phyloP scores from a whole-genome alignment of 228 moss, liverwort and hornwort species.

The Sphagnum fallax region DNA sequence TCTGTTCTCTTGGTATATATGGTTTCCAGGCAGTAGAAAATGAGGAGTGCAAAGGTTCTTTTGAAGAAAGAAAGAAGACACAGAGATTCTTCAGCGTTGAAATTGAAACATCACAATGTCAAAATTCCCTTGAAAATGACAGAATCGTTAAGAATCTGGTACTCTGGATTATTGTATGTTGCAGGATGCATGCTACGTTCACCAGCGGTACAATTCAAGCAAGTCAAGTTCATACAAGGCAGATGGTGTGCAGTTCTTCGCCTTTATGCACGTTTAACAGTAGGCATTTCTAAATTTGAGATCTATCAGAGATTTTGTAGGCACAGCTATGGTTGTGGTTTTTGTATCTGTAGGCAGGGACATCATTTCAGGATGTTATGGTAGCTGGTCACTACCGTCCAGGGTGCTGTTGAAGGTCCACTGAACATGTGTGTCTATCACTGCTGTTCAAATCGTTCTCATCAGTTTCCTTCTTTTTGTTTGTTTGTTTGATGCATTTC shows the following conservation, averaged over 20 bases:
- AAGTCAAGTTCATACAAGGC: constrained; percentile 73
- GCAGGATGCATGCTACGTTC: constrained; percentile 65
- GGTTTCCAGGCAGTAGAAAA: not conserved
- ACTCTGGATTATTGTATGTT: constrained; percentile 1
- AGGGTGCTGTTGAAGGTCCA: not conserved
- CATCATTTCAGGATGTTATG: not conserved
- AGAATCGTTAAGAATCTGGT: not conserved
- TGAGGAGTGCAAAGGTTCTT: not conserved
- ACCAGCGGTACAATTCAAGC: constrained; percentile 68
- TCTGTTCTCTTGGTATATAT: not conserved
- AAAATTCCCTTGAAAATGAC: no score
- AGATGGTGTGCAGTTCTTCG: constrained; percentile 47
- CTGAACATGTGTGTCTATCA: no score
- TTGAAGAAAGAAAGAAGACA: not conserved
- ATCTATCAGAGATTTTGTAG: no score
- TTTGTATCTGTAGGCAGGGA: not conserved
- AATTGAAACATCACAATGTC: not conserved
- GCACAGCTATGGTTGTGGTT: not conserved
- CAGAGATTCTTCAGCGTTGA: not conserved
- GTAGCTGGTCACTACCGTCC: no score
- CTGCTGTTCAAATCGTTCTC: not conserved
- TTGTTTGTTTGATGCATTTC: not conserved
- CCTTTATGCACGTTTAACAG: not conserved
- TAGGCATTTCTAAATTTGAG: no score
- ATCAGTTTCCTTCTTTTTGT: not conserved